Evolutionary conservation across 169 alveolate genomes (phyloP).

Genomic region (Eimeria brunetti): DNA sequence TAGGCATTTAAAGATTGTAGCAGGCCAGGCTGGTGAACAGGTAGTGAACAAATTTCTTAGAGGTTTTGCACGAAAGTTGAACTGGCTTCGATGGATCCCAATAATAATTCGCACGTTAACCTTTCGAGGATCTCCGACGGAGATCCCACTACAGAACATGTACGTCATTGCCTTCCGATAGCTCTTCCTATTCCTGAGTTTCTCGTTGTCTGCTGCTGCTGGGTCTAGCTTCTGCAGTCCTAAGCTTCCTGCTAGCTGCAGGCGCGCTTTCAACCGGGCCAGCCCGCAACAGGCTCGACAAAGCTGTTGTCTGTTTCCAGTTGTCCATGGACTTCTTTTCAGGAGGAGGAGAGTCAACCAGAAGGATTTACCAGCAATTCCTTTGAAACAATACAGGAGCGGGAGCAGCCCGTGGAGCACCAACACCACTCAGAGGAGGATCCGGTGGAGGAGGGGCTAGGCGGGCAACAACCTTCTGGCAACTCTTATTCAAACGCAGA

Average conservation of each 20-base stretch:
- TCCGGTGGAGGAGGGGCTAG: background rate
- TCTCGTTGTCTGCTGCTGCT: background rate
- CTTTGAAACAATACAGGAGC: background rate
- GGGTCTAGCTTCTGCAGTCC: background rate
- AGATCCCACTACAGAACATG: slow-evolving; percentile 18
- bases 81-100: slow-evolving; percentile 40
- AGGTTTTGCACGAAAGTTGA: background rate
- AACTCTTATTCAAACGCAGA: background rate
- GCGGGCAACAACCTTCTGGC: background rate
- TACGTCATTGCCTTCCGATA: background rate
- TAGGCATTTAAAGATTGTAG: background rate
- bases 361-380: slow-evolving; percentile 1
- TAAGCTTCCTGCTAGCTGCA: background rate
- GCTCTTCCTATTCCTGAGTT: background rate
- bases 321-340: background rate
- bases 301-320: background rate
- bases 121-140: slow-evolving; percentile 1
- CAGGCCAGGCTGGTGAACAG: background rate
- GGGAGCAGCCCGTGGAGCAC: background rate
- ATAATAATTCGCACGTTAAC: background rate
- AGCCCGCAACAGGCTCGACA: background rate
- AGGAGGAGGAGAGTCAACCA: background rate
- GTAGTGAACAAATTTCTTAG: background rate
- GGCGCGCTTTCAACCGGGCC: background rate
- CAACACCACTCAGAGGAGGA: slow-evolving; percentile 12